phyloP scores from a whole-genome alignment of 805 yeast species.

The Wickerhamomyces hampshirensis region DNA sequence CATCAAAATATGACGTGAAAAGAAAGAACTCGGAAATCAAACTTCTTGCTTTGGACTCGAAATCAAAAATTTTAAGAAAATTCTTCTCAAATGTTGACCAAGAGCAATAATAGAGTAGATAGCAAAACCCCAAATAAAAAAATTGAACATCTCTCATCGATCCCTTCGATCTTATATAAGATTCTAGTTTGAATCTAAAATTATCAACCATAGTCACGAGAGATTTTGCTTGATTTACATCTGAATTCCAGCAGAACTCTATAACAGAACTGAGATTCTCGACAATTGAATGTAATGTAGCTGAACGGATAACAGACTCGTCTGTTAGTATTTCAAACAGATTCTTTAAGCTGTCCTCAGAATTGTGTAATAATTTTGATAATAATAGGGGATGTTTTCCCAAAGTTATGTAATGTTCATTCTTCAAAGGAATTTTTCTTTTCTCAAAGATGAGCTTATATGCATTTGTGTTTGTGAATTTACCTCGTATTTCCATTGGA shows the following conservation, averaged over 20 bases:
- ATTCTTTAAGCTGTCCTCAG: conserved; percentile 9
- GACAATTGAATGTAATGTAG: conserved; percentile 4
- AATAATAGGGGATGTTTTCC: conserved; percentile 10
- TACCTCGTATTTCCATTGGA: conserved; percentile 1
- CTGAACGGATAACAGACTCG: conserved; percentile 1
- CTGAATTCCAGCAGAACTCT: conserved; percentile 13
- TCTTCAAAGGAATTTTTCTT: conserved; percentile 1
- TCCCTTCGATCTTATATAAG: conserved; percentile 15
- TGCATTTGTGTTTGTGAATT: conserved; percentile 11
- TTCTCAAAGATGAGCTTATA: conserved; percentile 11
- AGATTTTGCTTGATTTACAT: conserved; percentile 10
- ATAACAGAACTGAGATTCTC: conserved; percentile 8
- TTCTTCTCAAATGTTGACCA: conserved; percentile 9
- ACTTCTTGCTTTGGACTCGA: conserved; percentile 9
- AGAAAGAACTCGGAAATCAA: conserved; percentile 13
- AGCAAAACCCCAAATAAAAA: conserved; percentile 15
- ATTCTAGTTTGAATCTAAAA: conserved; percentile 16
- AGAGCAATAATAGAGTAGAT: conserved; percentile 15
- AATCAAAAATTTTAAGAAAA: conserved; percentile 14
- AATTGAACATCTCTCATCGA: conserved; percentile 18
- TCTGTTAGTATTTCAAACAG: conserved; percentile 9
- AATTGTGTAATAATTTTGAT: conserved; percentile 10
- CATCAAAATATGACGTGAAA: conserved; percentile 12
- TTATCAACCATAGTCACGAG: conserved; percentile 18
- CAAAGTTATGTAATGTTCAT: conserved; percentile 9